phyloP scores from a whole-genome alignment of 371 early-diverging fungal species.

The Rhizopus sp. region DNA sequence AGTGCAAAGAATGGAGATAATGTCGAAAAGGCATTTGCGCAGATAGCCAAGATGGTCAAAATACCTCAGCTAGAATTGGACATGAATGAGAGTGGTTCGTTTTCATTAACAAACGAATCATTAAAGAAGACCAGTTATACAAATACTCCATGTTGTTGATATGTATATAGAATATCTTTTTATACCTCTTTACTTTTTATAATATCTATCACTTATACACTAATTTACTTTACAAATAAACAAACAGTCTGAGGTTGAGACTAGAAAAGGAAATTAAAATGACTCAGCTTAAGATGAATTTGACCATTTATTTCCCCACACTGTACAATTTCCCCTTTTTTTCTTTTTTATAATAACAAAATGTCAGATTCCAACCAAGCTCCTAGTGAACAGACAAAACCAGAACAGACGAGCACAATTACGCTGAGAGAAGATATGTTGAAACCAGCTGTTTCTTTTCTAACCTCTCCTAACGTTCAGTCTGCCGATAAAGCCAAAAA shows the following conservation, averaged over 20 bases:
- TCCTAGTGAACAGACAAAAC: not conserved
- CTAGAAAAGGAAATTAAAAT: not conserved
- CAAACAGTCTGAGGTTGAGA: not conserved
- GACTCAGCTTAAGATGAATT: constrained; percentile 3
- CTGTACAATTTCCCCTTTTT: not conserved
- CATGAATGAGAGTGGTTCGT: constrained; percentile 34
- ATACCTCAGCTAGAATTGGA: constrained; percentile 59
- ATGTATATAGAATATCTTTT: constrained; percentile 1
- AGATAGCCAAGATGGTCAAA: constrained; percentile 75
- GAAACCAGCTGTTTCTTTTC: constrained; percentile 58
- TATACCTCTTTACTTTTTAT: not conserved
- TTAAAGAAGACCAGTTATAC: constrained; percentile 1
- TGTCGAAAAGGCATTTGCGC: constrained; percentile 88
- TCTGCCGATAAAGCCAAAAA: constrained; percentile 62
- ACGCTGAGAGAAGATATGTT: constrained; percentile 50
- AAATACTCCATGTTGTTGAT: constrained; percentile 16
- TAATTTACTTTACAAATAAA: not conserved
- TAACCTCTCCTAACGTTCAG: constrained; percentile 59
- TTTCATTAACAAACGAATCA: constrained; percentile 22
- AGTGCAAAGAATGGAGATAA: constrained; percentile 92
- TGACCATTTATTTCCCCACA: not conserved
- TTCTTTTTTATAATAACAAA: not conserved
- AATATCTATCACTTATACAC: not conserved
- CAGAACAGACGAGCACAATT: not conserved
- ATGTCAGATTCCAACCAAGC: not conserved